phyloP scores from a whole-genome alignment of 2,329 filamentous ascomycete species.

The Fusarium vanettenii region DNA sequence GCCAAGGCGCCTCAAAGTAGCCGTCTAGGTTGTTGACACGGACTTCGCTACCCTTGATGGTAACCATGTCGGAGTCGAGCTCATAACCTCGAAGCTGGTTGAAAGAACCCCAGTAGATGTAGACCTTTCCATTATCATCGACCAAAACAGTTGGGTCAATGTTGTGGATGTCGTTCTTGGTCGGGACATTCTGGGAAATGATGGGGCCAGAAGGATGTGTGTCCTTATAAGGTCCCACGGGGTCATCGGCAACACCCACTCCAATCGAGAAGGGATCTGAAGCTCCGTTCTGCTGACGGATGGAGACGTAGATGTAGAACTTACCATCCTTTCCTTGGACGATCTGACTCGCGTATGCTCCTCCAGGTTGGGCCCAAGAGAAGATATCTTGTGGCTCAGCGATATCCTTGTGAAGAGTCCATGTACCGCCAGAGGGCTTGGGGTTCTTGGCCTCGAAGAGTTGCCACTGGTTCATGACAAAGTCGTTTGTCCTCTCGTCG shows the following conservation, averaged over 20 bases:
- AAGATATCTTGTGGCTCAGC: conserved; percentile 48
- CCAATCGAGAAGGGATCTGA: conserved; percentile 52
- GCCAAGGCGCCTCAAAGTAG: conserved; percentile 54
- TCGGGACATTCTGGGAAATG: conserved; percentile 49
- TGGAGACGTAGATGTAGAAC: conserved; percentile 53
- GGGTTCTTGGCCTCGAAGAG: conserved; percentile 46
- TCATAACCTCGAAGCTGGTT: conserved; percentile 49
- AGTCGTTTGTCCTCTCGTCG: conserved; percentile 43
- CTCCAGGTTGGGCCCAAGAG: conserved; percentile 48
- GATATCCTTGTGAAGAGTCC: conserved; percentile 48
- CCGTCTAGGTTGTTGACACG: conserved; percentile 44
- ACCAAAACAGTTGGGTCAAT: conserved; percentile 54
- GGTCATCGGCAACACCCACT: conserved; percentile 50
- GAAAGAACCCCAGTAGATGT: conserved; percentile 54
- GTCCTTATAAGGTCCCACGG: conserved; percentile 50
- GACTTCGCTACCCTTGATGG: conserved; percentile 40
- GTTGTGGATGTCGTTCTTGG: conserved; percentile 52
- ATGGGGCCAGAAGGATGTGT: conserved; percentile 50
- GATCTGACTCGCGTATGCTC: conserved; percentile 52
- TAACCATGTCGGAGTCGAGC: conserved; percentile 52
- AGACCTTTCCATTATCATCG: conserved; percentile 50
- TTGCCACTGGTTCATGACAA: conserved; percentile 53
- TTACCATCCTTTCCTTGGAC: conserved; percentile 48
- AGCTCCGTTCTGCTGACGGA: conserved; percentile 44
- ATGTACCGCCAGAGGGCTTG: conserved; percentile 46